Conservation (phyloP, 306 rosid genomes). For the Parietaria judaica region DNA sequence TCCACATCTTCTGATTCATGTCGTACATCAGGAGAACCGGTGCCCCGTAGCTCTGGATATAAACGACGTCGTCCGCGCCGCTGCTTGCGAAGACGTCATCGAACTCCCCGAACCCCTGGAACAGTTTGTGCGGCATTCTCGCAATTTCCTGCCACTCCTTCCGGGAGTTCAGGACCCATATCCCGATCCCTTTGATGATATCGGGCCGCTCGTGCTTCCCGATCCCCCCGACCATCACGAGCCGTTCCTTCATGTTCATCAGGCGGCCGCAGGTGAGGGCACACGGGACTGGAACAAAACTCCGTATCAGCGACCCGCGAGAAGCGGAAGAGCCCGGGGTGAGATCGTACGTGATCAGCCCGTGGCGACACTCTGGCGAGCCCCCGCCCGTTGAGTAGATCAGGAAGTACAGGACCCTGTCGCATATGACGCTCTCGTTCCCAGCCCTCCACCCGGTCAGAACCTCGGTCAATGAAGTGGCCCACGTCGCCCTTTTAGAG, state of each 20-base stretch:
- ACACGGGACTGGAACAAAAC: conserved; percentile 71
- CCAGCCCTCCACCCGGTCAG: conserved; percentile 95
- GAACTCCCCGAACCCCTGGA: conserved; percentile 94
- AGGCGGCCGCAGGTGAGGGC: conserved; percentile 88
- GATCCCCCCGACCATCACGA: conserved; percentile 98
- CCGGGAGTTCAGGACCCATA: conserved; percentile 70
- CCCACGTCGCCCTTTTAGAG: conserved; percentile 56
- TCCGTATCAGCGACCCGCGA: conserved; percentile 40
- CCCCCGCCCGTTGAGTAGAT: conserved; percentile 70
- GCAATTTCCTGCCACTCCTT: conserved; percentile 71
- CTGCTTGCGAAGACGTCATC: conserved; percentile 94
- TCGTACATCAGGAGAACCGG: conserved; percentile 77
- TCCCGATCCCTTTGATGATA: conserved; percentile 91
- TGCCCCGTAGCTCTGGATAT: conserved; percentile 91
- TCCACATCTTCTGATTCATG: conserved; percentile 66
- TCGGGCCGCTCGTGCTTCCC: conserved; percentile 71
- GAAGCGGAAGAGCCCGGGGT: conserved; percentile 36
- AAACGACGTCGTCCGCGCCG: conserved; percentile 68
- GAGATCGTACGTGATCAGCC: conserved; percentile 54
- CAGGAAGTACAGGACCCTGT: conserved; percentile 66
- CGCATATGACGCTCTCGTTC: conserved; percentile 82
- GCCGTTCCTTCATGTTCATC: conserved; percentile 82
- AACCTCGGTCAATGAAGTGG: conserved; percentile 54
- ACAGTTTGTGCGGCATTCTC: conserved; percentile 83
- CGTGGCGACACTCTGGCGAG: conserved; percentile 54